Conservation (phyloP, 805 yeast genomes). For the Lipomyces orientalis region DNA sequence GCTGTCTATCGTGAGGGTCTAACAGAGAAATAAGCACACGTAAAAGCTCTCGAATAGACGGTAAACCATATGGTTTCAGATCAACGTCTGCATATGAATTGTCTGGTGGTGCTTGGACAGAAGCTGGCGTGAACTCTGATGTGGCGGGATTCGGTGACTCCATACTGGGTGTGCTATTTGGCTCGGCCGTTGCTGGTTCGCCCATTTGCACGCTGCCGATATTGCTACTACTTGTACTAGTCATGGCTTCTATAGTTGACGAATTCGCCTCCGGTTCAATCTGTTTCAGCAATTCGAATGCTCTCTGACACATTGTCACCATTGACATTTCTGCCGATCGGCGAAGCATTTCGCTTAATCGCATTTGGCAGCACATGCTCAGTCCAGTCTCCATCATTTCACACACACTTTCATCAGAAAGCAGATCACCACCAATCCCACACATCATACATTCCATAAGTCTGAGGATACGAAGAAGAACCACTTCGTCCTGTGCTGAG, state of each 20-base stretch:
- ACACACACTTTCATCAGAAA: slow-evolving; percentile 81
- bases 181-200: slow-evolving; percentile 50
- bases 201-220: slow-evolving; percentile 57
- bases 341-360: slow-evolving; percentile 86
- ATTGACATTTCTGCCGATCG: slow-evolving; percentile 87
- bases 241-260: slow-evolving; percentile 43
- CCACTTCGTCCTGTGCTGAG: slow-evolving; percentile 89
- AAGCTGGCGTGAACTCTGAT: slow-evolving; percentile 25
- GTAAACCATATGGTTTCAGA: slow-evolving; percentile 63
- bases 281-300: slow-evolving; percentile 64
- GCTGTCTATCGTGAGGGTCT: slow-evolving; percentile 82
- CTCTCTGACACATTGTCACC: slow-evolving; percentile 67
- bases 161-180: slow-evolving; percentile 18
- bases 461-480: slow-evolving; percentile 78
- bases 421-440: slow-evolving; percentile 65
- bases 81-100: slow-evolving; percentile 32
- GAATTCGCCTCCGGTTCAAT: slow-evolving; percentile 55
- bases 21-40: slow-evolving; percentile 78
- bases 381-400: slow-evolving; percentile 92
- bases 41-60: slow-evolving; percentile 76
- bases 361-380: slow-evolving; percentile 88
- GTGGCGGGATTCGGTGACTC: slow-evolving; percentile 28
- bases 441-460: slow-evolving; percentile 70
- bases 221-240: slow-evolving; percentile 53
- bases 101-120: slow-evolving; percentile 18